These are phyloP conservation scores for Phytophthora palmivora DNA, from an alignment of 352 stramenopile species.

Conservation along the genomic window DNA sequence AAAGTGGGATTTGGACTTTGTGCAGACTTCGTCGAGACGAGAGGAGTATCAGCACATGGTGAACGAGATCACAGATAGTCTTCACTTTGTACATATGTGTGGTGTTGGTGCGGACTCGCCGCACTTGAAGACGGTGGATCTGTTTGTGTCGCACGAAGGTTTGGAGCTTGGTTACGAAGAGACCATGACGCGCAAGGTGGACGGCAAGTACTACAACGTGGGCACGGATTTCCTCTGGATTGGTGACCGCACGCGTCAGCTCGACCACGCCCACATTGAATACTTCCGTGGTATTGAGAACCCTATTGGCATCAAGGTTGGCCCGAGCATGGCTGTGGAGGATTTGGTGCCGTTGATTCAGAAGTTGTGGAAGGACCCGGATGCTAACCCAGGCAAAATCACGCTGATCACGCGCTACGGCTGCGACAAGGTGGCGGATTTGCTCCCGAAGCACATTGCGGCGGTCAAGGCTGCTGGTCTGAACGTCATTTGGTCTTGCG, in stretches of 20 bases:
- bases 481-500: slow-evolving; percentile 97
- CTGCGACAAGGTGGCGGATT: slow-evolving; percentile 92
- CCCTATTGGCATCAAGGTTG: slow-evolving; percentile 98
- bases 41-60: slow-evolving; percentile 97
- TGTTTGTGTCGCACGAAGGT: slow-evolving; percentile 99
- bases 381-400: slow-evolving; percentile 95
- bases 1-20: slow-evolving; percentile 99
- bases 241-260: slow-evolving; percentile 97
- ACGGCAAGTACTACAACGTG: slow-evolving; percentile 97
- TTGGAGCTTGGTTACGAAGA: slow-evolving; percentile 98
- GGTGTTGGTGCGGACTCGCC: slow-evolving; percentile 92
- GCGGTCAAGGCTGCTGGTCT: slow-evolving; percentile 95
- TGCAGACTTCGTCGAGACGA: slow-evolving; percentile 94
- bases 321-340: slow-evolving; percentile 94
- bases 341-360: slow-evolving; percentile 96
- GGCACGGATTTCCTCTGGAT: slow-evolving; percentile 99
- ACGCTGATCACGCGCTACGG: slow-evolving; percentile 99
- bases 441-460: slow-evolving; percentile 96
- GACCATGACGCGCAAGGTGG: slow-evolving; percentile 95
- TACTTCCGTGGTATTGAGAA: slow-evolving; percentile 98
- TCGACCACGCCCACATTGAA: slow-evolving; percentile 98
- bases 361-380: slow-evolving; percentile 94
- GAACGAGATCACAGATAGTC: slow-evolving; percentile 96
- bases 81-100: slow-evolving; percentile 97
- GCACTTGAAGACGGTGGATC: slow-evolving; percentile 94